Percentiles rank a stretch among this genome's conserved stretches.
These are phyloP conservation scores for Lachnellula cervina DNA, from an alignment of 2,329 filamentous ascomycete species.

Conservation along the genomic window DNA sequence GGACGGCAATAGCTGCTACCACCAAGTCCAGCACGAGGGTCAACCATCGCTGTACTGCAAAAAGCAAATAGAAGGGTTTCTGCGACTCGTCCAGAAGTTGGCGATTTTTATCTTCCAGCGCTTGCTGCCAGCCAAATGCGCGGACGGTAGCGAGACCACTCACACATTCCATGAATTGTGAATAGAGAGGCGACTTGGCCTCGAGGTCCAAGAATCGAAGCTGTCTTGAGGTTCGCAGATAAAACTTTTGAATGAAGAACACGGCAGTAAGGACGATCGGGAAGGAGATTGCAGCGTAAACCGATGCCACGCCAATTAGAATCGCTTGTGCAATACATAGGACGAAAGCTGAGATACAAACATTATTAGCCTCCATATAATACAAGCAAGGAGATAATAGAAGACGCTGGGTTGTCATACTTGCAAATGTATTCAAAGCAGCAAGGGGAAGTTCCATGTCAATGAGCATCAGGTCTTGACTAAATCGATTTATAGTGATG, in stretches of 20 bases:
- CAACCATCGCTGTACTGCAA: constrained; percentile 53
- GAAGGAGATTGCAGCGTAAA: not conserved
- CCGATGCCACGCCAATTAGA: not conserved
- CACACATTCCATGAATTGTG: constrained; percentile 41
- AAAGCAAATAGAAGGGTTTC: constrained; percentile 51
- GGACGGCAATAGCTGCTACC: constrained; percentile 23
- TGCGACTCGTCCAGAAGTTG: constrained; percentile 48
- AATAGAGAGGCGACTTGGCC: constrained; percentile 38
- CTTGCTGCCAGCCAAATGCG: constrained; percentile 41
- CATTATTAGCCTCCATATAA: not conserved
- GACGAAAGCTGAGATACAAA: not conserved
- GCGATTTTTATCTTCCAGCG: constrained; percentile 39
- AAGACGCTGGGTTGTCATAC: not conserved
- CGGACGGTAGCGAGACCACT: constrained; percentile 39
- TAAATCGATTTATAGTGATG: constrained; percentile 39
- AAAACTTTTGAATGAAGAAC: constrained; percentile 35
- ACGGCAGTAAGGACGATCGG: constrained; percentile 33
- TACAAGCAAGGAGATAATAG: not conserved
- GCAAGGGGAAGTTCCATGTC: constrained; percentile 20
- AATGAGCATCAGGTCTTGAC: constrained; percentile 35
- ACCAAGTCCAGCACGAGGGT: constrained; percentile 34
- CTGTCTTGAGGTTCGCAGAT: constrained; percentile 42
- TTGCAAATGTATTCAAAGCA: constrained; percentile 27
- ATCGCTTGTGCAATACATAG: not conserved
- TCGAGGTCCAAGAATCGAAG: constrained; percentile 43